Percentiles rank a stretch among this genome's conserved stretches.
phyloP scores from a whole-genome alignment of 768 basidiomycete species.

The Daedaleopsis nitida region DNA sequence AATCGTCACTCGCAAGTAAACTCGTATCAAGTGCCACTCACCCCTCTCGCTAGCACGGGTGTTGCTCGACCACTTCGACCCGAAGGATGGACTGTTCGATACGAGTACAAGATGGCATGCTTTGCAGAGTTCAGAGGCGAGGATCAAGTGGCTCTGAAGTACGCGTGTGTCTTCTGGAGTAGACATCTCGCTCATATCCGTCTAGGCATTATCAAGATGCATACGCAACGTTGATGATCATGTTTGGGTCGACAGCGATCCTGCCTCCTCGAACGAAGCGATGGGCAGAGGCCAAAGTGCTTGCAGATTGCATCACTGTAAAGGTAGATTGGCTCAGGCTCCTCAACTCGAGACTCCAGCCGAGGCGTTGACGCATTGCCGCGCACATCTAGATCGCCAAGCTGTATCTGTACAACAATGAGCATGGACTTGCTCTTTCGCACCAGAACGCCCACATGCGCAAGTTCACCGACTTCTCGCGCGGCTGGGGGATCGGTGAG shows the following conservation, averaged over 20 bases:
- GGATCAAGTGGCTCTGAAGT: slow-evolving; percentile 92
- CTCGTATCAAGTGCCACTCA: slow-evolving; percentile 53
- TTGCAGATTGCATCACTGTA: slow-evolving; percentile 90
- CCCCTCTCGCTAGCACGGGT: slow-evolving; percentile 42
- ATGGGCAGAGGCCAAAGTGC: slow-evolving; percentile 98
- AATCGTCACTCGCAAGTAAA: slow-evolving; percentile 71
- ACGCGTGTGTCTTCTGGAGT: slow-evolving; percentile 30
- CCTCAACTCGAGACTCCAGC: background rate
- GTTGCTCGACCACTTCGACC: slow-evolving; percentile 61
- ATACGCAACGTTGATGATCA: slow-evolving; percentile 77
- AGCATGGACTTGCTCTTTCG: slow-evolving; percentile 75
- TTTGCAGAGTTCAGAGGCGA: slow-evolving; percentile 96
- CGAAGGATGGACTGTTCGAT: slow-evolving; percentile 94
- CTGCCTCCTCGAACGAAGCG: slow-evolving; percentile 92
- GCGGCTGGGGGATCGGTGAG: slow-evolving; percentile 95
- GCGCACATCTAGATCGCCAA: slow-evolving; percentile 68
- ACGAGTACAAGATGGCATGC: slow-evolving; percentile 96
- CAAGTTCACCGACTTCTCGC: slow-evolving; percentile 82
- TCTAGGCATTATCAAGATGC: slow-evolving; percentile 91
- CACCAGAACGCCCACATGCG: slow-evolving; percentile 86
- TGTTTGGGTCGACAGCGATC: slow-evolving; percentile 87
- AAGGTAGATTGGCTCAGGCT: slow-evolving; percentile 55
- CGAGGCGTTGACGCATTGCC: too few species aligned
- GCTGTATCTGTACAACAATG: slow-evolving; percentile 88
- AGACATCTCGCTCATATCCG: slow-evolving; percentile 15